Percentiles rank a stretch among this genome's conserved stretches.
phyloP scores from a whole-genome alignment of 148 eudicot species.

The Vaccinium vitisidaea region DNA sequence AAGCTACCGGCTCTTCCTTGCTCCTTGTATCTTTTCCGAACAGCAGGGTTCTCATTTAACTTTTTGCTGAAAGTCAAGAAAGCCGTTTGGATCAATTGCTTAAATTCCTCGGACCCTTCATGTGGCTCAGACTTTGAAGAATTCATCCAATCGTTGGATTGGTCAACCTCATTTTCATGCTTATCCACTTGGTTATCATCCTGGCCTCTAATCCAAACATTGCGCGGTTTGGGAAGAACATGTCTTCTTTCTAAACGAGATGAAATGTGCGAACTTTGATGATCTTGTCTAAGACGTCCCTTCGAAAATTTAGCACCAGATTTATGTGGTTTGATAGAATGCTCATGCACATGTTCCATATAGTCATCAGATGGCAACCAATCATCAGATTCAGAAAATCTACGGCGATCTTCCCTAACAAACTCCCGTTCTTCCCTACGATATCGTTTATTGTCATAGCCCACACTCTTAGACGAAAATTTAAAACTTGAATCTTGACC shows the following conservation, averaged over 20 bases:
- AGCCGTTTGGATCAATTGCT: conserved; percentile 39
- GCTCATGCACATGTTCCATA: conserved; percentile 24
- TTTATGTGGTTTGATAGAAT: conserved; percentile 16
- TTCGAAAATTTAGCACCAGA: conserved; percentile 35
- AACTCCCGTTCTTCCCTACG: conserved; percentile 22
- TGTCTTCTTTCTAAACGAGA: conserved; percentile 17
- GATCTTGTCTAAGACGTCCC: conserved; percentile 38
- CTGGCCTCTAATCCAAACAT: conserved; percentile 12
- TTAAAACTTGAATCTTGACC: conserved; percentile 23
- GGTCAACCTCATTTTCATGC: conserved; percentile 25
- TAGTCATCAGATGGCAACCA: conserved; percentile 22
- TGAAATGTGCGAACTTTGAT: conserved; percentile 20
- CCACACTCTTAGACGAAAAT: conserved; percentile 21
- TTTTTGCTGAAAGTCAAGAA: conserved; percentile 44
- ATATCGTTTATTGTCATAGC: conserved; percentile 22
- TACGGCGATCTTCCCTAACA: conserved; percentile 23
- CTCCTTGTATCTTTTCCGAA: conserved; percentile 36
- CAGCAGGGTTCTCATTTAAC: conserved; percentile 40
- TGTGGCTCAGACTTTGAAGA: conserved; percentile 44
- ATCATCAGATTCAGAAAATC: conserved; percentile 20
- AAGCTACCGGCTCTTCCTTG: conserved; percentile 53
- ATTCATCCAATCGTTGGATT: conserved; percentile 25
- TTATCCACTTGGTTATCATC: conserved; percentile 26
- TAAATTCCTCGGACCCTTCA: conserved; percentile 50
- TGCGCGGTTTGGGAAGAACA: conserved; percentile 17